Evolutionary conservation across 2,329 filamentous ascomycete genomes (phyloP).

Genomic region (Sarocladium oryzae): DNA sequence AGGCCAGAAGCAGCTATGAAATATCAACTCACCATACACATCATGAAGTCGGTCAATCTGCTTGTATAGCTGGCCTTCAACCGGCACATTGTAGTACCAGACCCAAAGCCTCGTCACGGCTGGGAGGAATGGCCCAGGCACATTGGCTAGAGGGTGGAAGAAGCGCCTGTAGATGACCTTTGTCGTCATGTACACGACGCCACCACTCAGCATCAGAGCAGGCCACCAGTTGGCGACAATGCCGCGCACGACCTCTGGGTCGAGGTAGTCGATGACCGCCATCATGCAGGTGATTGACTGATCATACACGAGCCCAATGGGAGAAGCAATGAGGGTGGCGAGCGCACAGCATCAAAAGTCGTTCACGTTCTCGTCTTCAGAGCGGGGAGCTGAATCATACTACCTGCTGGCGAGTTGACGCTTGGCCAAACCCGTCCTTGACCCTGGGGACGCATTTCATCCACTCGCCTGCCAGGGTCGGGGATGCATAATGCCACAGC

Average conservation of each 20-base stretch:
- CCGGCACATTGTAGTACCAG: slow-evolving; percentile 39
- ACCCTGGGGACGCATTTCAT: not conserved
- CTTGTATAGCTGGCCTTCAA: not conserved
- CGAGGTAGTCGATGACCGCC: slow-evolving; percentile 4
- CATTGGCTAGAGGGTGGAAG: slow-evolving; percentile 9
- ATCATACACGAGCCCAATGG: not conserved
- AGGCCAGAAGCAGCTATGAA: not conserved
- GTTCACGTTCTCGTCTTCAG: not conserved
- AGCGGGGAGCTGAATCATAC: slow-evolving; percentile 1
- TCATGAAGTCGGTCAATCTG: slow-evolving; percentile 3
- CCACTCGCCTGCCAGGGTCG: slow-evolving; percentile 3
- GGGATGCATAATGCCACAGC: not conserved
- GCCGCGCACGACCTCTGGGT: not conserved
- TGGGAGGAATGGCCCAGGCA: slow-evolving; percentile 35
- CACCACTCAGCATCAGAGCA: not conserved
- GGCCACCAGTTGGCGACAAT: slow-evolving; percentile 5
- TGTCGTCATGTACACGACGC: not conserved
- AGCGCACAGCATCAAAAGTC: not conserved
- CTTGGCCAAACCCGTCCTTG: not conserved
- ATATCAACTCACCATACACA: not conserved
- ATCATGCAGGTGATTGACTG: not conserved
- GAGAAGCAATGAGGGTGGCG: not conserved
- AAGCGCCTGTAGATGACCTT: slow-evolving; percentile 9
- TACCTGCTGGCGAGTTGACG: not conserved
- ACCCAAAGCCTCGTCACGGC: slow-evolving; percentile 48